Evolutionary conservation across 2,329 filamentous ascomycete species (phyloP).

Genomic region (Cercospora sesami): DNA sequence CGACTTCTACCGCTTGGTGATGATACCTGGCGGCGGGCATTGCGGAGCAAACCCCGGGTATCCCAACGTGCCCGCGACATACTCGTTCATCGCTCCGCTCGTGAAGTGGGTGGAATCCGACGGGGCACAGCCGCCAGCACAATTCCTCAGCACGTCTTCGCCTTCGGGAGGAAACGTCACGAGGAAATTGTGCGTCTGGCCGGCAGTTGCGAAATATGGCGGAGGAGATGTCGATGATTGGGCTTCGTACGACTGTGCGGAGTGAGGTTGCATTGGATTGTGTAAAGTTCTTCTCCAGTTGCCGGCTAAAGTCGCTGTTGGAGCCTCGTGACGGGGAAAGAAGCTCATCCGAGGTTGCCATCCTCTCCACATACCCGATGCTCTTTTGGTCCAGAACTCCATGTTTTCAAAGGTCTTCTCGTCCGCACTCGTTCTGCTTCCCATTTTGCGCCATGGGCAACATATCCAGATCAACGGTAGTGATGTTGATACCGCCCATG

Average conservation of each 20-base stretch:
- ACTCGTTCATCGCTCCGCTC: conserved; percentile 39
- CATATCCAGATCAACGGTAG: background rate
- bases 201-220: conserved; percentile 35
- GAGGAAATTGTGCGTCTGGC: conserved; percentile 41
- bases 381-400: background rate
- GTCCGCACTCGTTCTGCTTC: background rate
- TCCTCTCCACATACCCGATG: conserved; percentile 3
- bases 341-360: background rate
- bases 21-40: conserved; percentile 45
- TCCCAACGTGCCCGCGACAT: conserved; percentile 38
- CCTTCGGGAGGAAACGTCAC: conserved; percentile 37
- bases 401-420: background rate
- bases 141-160: conserved; percentile 37
- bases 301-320: background rate
- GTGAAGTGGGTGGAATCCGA: conserved; percentile 42
- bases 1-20: conserved; percentile 42
- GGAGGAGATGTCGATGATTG: conserved; percentile 30
- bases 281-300: background rate
- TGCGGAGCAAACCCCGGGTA: conserved; percentile 40
- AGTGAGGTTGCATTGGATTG: conserved; percentile 4
- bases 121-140: conserved; percentile 24
- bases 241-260: conserved; percentile 32
- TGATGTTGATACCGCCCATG: background rate
- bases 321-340: background rate
- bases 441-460: background rate